Evolutionary conservation across 2,329 filamentous ascomycete species (phyloP), one percentile per base, ranked within the genome.

Genomic region (Tolypocladium amazonense): DNA sequence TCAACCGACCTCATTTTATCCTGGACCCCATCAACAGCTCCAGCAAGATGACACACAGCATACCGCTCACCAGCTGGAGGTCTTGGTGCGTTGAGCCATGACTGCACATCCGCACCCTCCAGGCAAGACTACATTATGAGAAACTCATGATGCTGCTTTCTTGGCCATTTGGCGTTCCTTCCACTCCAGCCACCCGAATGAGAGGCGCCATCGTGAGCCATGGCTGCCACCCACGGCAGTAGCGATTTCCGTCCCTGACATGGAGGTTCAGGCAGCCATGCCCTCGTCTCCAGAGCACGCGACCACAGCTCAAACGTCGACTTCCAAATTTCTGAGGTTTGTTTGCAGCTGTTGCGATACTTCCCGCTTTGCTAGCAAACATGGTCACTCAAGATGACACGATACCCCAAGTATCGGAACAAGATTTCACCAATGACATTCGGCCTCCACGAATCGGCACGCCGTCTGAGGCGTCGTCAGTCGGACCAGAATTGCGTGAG

Each of bases 401-500:
- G 7, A 20, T 30, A 35, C 7, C 30, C 11, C 27, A 11, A 53
- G 30, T 9, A n/a, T 35, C 9, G 50, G 11, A 0, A 25, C 30
- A 53, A 15, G 30, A 30, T 5, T 35, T n/a, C 14, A 4, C 30
- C 50, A 5, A n/a, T 15, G 6, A 1, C 4, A 9, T 15, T 11
- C 27, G 8, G 18, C 27, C 47, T n/a, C 47, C 50, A 35, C 8
- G 20, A 20, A 53, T 15, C 9, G 11, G 23, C 50, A 4, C 50
- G 12, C 5, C 30, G 18, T 37, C 50, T 5, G 5, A 23, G 11
- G 20, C 27, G 50, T 25, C 20, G 30, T 2, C 30, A 23, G 23
- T 37, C 30, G 50, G 11, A 35, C 20, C 50, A 23, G 30, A 53
- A 20, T 53, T 64, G 33, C 67, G 69, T 43, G 67, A 70, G 18